Evolutionary conservation across 2,329 filamentous ascomycete species (phyloP).

Genomic region (Penicillium sumatraense): DNA sequence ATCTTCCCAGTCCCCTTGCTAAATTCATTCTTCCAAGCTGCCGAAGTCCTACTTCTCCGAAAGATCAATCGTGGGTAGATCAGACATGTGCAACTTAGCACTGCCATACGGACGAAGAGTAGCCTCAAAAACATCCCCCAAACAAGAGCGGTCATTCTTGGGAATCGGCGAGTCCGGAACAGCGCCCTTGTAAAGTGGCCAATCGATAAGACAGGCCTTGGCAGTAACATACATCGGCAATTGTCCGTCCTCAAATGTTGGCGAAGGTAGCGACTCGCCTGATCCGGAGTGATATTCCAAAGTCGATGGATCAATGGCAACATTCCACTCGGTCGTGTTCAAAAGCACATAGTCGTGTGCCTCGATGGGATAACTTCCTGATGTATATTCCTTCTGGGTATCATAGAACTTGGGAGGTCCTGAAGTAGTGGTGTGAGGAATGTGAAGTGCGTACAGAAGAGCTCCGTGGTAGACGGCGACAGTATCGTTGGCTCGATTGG

Average conservation of each 20-base stretch:
- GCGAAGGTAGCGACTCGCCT: conserved; percentile 17
- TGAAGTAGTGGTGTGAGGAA: conserved; percentile 35
- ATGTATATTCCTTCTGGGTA: conserved; percentile 24
- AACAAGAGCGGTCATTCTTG: conserved; percentile 37
- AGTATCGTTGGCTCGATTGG: conserved; percentile 47
- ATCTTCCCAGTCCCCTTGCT: too few relatives aligned
- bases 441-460: conserved; percentile 50
- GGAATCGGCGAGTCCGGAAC: conserved; percentile 39
- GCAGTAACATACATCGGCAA: conserved; percentile 45
- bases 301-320: conserved; percentile 39
- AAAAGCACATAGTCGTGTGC: conserved; percentile 43
- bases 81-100: conserved; percentile 53
- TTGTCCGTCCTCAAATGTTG: conserved; percentile 35
- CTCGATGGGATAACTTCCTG: conserved; percentile 28
- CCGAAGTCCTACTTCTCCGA: neutral
- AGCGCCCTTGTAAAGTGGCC: conserved; percentile 39
- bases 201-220: conserved; percentile 46
- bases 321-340: conserved; percentile 34
- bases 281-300: conserved; percentile 34
- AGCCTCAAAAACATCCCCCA: conserved; percentile 39
- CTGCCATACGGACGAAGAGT: conserved; percentile 53
- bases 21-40: too few relatives aligned
- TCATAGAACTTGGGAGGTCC: conserved; percentile 23
- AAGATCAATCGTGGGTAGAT: conserved; percentile 38
- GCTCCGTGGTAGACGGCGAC: conserved; percentile 51